Base-by-base conservation (phyloP, 805 yeast genomes). In the Hagleromyces aurorensis region DNA sequence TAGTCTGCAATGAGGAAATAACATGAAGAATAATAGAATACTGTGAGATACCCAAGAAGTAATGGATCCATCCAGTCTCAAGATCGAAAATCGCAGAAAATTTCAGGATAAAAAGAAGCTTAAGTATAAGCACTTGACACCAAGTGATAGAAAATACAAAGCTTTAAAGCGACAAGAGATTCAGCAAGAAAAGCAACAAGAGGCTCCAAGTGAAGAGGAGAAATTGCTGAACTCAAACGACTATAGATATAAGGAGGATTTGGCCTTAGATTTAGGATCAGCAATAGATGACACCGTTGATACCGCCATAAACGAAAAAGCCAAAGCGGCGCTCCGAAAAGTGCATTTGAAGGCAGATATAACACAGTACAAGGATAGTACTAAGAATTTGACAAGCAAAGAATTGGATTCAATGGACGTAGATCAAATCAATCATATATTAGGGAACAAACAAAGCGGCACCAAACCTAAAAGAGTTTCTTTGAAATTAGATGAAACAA, bases 61-160 rank as follows among this genome's bases (percentile, higher is more conserved):
- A 14, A 49, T 51, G 55, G 55, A 50, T 28, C 39, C 48, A 2
- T 51, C 33, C 37, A 46, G 42, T 22, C 27, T 59, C 17, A 63
- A 63, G 46, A 41, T 50, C 21, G 68, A 62, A 37, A 62, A 62
- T 36, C 44, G 67, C 7, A 61, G 58, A 51, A 60, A 57, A 44
- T 63, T 60, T 34, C 62, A 55, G 32, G 68, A 63, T 32, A 62
- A 61, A 36, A 52, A 57, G 17, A 55, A 51, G 29, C 49, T 60
- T 8, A 63, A 63, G 32, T 44, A 59, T 4, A 56, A 49, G 13
- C 68, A 63, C 41, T 52, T 49, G 1, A 57, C 58, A 27, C 61
- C 53, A 32, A 59, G 55, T 42, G 63, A 46, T 38, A 52, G 42
- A 39, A 62, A 52, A 47, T 62, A 55, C 34, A 39, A 44, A 4